Percentiles rank a stretch among this genome's conserved stretches.
phyloP scores from a whole-genome alignment of 768 basidiomycete genomes.

The Lactifluus hygrophoroides region DNA sequence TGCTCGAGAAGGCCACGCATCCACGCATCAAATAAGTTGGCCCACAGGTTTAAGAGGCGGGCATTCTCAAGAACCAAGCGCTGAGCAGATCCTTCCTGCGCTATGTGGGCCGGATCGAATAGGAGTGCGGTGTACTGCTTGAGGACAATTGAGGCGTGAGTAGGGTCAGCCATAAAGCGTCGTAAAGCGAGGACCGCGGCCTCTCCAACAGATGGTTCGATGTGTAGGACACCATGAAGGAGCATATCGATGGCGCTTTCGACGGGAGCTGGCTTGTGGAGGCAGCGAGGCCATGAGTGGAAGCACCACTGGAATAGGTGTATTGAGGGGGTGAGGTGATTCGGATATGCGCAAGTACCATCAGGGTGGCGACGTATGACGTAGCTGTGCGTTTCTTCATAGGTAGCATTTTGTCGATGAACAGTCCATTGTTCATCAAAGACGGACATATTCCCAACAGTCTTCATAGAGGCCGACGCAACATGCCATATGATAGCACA shows the following conservation, averaged over 20 bases:
- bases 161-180: slow-evolving; percentile 58
- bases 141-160: slow-evolving; percentile 49
- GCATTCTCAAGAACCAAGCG: slow-evolving; percentile 59
- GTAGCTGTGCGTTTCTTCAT: slow-evolving; percentile 64
- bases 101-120: slow-evolving; percentile 58
- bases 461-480: slow-evolving; percentile 48
- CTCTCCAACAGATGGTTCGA: slow-evolving; percentile 68
- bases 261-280: slow-evolving; percentile 46
- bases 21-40: slow-evolving; percentile 63
- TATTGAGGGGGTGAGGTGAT: slow-evolving; percentile 50
- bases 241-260: slow-evolving; percentile 69
- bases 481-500: slow-evolving; percentile 49
- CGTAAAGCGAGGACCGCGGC: slow-evolving; percentile 59
- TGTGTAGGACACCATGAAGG: slow-evolving; percentile 73
- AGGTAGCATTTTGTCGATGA: slow-evolving; percentile 46
- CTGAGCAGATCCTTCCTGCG: slow-evolving; percentile 53
- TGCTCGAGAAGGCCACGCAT: slow-evolving; percentile 39
- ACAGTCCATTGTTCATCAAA: slow-evolving; percentile 80
- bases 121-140: slow-evolving; percentile 61
- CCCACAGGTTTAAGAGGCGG: slow-evolving; percentile 66
- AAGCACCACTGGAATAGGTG: slow-evolving; percentile 68
- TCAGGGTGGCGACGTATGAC: slow-evolving; percentile 62
- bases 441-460: slow-evolving; percentile 68
- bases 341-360: slow-evolving; percentile 59
- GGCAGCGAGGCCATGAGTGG: slow-evolving; percentile 76